phyloP scores from a whole-genome alignment of 176 grass and related monocot genomes.

The Ampelocalamus luodianensis region DNA sequence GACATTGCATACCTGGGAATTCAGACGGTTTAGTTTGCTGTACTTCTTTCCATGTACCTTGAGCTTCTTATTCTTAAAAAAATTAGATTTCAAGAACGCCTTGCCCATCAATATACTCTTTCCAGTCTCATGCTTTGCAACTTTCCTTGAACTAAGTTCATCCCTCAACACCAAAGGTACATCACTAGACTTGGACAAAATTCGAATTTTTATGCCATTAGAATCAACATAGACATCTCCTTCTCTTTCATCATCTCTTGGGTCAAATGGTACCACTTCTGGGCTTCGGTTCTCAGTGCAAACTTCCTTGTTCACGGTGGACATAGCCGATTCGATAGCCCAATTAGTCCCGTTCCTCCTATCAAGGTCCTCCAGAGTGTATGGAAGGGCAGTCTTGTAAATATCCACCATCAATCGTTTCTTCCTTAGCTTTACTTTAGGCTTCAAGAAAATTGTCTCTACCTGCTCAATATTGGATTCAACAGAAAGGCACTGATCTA shows the following conservation, averaged over 20 bases:
- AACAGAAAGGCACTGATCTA: slow-evolving; percentile 83
- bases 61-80: slow-evolving; percentile 64
- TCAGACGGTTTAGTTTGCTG: slow-evolving; percentile 55
- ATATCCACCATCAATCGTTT: slow-evolving; percentile 86
- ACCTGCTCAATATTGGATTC: slow-evolving; percentile 62
- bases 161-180: slow-evolving; percentile 41
- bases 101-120: slow-evolving; percentile 52
- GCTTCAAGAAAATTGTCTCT: slow-evolving; percentile 54
- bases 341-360: slow-evolving; percentile 85
- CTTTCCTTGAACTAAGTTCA: slow-evolving; percentile 48
- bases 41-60: slow-evolving; percentile 68
- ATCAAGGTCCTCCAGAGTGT: slow-evolving; percentile 95
- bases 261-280: slow-evolving; percentile 41
- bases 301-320: slow-evolving; percentile 39
- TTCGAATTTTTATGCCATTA: slow-evolving; percentile 86
- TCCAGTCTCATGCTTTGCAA: slow-evolving; percentile 49
- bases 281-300: slow-evolving; percentile 47
- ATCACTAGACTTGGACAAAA: slow-evolving; percentile 71
- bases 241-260: slow-evolving; percentile 59
- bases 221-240: slow-evolving; percentile 90
- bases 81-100: slow-evolving; percentile 43
- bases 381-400: slow-evolving; percentile 66
- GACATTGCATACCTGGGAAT: slow-evolving; percentile 59
- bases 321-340: slow-evolving; percentile 52
- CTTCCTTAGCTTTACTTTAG: slow-evolving; percentile 82